These are phyloP conservation scores for Candida peoriensis DNA, from an alignment of 805 yeast species.

Conservation along the genomic window DNA sequence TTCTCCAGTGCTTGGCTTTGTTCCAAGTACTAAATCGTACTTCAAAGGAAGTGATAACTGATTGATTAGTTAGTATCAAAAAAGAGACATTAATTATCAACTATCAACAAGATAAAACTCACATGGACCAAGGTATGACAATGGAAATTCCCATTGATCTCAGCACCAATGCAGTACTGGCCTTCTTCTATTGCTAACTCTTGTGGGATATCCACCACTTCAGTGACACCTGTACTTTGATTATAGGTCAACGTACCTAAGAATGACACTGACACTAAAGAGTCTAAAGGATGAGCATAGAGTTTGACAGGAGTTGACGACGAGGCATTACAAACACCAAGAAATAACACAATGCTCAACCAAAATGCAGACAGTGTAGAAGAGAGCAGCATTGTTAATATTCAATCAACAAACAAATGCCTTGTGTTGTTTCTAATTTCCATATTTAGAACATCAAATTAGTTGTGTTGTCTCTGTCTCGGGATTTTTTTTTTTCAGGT, in stretches of 20 bases:
- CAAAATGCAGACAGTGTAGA: too few species aligned
- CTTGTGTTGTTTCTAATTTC: too few species aligned
- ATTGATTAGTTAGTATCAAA: not conserved
- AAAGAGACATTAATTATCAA: conserved; percentile 1
- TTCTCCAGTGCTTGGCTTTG: conserved; percentile 17
- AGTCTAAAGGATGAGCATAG: not conserved
- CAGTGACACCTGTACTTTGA: not conserved
- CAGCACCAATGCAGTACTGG: conserved; percentile 21
- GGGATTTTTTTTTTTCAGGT: too few species aligned
- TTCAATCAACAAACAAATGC: too few species aligned
- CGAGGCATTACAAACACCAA: too few species aligned
- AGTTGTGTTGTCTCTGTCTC: too few species aligned
- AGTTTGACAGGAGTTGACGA: not conserved
- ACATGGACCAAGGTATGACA: conserved; percentile 16
- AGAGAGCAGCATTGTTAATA: too few species aligned
- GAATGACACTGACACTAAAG: too few species aligned
- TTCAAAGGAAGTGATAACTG: conserved; percentile 13
- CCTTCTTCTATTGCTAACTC: conserved; percentile 5
- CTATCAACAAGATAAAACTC: conserved; percentile 2
- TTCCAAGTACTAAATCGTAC: conserved; percentile 12
- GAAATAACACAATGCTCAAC: too few species aligned
- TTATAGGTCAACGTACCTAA: not conserved
- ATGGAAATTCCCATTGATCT: conserved; percentile 9
- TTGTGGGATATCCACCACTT: not conserved
- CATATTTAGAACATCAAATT: too few species aligned